Evolutionary conservation across 306 rosid species (phyloP).

Genomic region (Cicer cuneatum): DNA sequence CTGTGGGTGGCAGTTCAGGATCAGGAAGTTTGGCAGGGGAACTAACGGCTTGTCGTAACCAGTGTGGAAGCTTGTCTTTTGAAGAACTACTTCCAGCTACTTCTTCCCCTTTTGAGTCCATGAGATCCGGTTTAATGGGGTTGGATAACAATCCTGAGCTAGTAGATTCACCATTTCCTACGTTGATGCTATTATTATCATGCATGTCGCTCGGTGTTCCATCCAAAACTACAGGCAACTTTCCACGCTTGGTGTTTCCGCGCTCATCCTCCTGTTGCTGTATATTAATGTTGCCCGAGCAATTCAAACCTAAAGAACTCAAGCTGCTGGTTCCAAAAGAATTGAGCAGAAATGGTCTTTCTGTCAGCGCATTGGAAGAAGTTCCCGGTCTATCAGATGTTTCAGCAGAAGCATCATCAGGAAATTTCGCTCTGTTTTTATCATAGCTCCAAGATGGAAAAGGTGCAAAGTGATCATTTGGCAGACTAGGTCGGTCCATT

Average conservation of each 20-base stretch:
- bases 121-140: slow-evolving; percentile 51
- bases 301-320: slow-evolving; percentile 72
- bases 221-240: slow-evolving; percentile 76
- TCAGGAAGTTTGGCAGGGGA: slow-evolving; percentile 74
- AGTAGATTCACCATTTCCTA: slow-evolving; percentile 63
- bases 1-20: slow-evolving; percentile 86
- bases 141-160: slow-evolving; percentile 60
- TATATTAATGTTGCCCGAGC: slow-evolving; percentile 55
- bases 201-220: slow-evolving; percentile 56
- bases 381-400: slow-evolving; percentile 80
- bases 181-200: slow-evolving; percentile 51
- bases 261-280: slow-evolving; percentile 68
- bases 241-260: slow-evolving; percentile 57
- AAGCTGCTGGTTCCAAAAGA: slow-evolving; percentile 71
- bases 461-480: slow-evolving; percentile 64
- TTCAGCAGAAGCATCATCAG: slow-evolving; percentile 73
- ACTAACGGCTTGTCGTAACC: slow-evolving; percentile 95
- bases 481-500: slow-evolving; percentile 62
- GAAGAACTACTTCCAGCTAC: slow-evolving; percentile 69
- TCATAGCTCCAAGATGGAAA: slow-evolving; percentile 74
- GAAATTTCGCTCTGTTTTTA: slow-evolving; percentile 56
- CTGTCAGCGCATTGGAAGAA: slow-evolving; percentile 63
- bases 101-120: slow-evolving; percentile 58
- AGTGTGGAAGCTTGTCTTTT: slow-evolving; percentile 91
- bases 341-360: slow-evolving; percentile 74